Conservation (phyloP, 2,329 filamentous ascomycete genomes). For the Daldinia sp. region DNA sequence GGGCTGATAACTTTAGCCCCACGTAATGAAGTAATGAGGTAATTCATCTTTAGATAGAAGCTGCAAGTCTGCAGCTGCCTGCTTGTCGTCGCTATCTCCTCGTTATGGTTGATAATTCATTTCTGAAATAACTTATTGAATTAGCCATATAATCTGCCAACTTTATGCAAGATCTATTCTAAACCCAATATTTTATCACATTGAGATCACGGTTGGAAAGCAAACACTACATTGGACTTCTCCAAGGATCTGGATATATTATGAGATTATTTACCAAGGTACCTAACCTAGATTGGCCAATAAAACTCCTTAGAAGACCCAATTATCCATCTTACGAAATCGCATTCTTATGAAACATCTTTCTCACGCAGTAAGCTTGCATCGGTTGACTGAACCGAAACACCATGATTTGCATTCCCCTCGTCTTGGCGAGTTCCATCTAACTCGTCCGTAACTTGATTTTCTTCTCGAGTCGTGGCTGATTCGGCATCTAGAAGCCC, state of each 20-base stretch:
- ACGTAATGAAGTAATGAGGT: slow-evolving; percentile 15
- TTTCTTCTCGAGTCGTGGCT: slow-evolving; percentile 26
- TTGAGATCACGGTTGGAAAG: neutral
- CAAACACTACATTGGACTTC: neutral
- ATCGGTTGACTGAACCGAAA: slow-evolving; percentile 5
- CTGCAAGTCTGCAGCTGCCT: neutral
- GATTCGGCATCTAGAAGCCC: slow-evolving; percentile 43
- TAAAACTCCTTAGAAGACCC: neutral
- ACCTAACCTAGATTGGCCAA: neutral
- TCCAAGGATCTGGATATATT: no score
- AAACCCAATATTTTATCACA: neutral
- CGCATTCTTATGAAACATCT: slow-evolving; percentile 5
- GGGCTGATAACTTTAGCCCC: slow-evolving; percentile 31
- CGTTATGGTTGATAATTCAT: neutral
- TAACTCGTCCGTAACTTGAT: slow-evolving; percentile 12
- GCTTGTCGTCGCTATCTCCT: neutral
- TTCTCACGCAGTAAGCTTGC: slow-evolving; percentile 20
- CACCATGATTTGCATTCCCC: neutral
- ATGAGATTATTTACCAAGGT: no score
- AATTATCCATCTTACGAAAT: neutral
- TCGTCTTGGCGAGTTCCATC: neutral
- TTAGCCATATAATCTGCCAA: neutral
- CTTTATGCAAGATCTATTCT: neutral
- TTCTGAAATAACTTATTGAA: neutral
- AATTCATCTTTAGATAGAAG: slow-evolving; percentile 5